phyloP scores from a whole-genome alignment of 2,329 filamentous ascomycete species.

The Amylocarpus encephaloides region DNA sequence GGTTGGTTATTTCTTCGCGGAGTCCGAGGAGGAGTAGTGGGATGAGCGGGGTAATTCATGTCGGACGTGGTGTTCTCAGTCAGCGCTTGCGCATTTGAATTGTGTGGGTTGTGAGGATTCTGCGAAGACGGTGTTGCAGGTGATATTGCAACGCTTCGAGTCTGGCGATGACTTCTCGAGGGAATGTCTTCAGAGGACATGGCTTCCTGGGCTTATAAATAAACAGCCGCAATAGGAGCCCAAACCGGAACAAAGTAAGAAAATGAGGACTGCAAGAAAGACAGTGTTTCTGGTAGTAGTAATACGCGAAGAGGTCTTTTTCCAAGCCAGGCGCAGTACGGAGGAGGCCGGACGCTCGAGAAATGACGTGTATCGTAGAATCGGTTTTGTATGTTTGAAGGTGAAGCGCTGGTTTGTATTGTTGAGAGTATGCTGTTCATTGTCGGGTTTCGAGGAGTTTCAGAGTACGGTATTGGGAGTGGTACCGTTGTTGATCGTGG shows the following conservation, averaged over 20 bases:
- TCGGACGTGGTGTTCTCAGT: slow-evolving; percentile 32
- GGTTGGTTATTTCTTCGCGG: slow-evolving; percentile 25
- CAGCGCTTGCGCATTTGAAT: slow-evolving; percentile 36
- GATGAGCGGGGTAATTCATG: slow-evolving; percentile 21
- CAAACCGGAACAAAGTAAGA: slow-evolving; percentile 17
- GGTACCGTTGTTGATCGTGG: slow-evolving; percentile 9
- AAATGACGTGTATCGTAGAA: slow-evolving; percentile 14
- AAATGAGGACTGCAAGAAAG: slow-evolving; percentile 3
- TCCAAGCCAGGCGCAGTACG: slow-evolving; percentile 8
- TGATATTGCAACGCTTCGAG: slow-evolving; percentile 23
- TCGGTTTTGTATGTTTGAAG: slow-evolving; percentile 14
- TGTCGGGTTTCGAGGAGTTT: slow-evolving; percentile 14
- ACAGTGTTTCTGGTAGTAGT: slow-evolving; percentile 3
- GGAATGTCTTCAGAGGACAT: slow-evolving; percentile 40
- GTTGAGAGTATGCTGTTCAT: slow-evolving; percentile 24
- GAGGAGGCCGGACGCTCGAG: slow-evolving; percentile 22
- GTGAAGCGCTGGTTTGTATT: slow-evolving; percentile 10
- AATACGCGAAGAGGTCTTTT: not conserved
- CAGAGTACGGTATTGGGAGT: not conserved
- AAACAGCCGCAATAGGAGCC: slow-evolving; percentile 29
- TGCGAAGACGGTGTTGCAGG: slow-evolving; percentile 23
- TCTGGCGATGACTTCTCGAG: slow-evolving; percentile 32
- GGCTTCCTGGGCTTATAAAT: slow-evolving; percentile 42
- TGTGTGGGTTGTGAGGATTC: slow-evolving; percentile 39
- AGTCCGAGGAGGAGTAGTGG: slow-evolving; percentile 31